These are phyloP conservation scores for Rhodotorula sp. DNA, from an alignment of 1,284 basidiomycete genomes.

Conservation along the genomic window DNA sequence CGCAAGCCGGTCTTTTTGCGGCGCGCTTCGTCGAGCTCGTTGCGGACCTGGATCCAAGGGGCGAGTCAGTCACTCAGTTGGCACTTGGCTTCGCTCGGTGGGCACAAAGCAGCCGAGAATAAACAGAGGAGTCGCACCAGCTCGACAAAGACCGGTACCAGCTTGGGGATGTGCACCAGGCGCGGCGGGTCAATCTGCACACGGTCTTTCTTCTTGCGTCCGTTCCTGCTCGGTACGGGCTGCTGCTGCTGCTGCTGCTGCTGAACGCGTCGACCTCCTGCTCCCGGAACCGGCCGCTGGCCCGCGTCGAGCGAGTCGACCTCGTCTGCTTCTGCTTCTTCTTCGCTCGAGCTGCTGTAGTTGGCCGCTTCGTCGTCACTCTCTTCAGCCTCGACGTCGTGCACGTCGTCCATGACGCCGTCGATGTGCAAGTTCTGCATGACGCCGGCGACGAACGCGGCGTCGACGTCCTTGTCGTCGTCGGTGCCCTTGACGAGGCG, in stretches of 20 bases:
- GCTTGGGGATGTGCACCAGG: conserved; percentile 67
- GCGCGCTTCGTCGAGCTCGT: conserved; percentile 21
- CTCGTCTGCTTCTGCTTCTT: conserved; percentile 45
- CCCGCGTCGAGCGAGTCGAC: conserved; percentile 17
- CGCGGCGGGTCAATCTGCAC: conserved; percentile 67
- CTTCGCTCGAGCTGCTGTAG: conserved; percentile 51
- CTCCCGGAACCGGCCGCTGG: conserved; percentile 47
- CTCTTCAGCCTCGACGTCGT: conserved; percentile 69
- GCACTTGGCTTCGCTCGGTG: no score
- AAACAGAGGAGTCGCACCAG: conserved; percentile 57
- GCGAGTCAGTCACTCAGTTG: not conserved
- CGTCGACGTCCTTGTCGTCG: conserved; percentile 72
- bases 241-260: conserved; percentile 43
- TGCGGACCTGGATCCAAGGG: conserved; percentile 13
- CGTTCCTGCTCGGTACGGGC: not conserved
- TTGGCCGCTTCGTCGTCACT: conserved; percentile 54
- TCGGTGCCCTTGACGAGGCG: conserved; percentile 60
- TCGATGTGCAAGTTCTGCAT: conserved; percentile 75
- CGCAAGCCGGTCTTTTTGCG: not conserved
- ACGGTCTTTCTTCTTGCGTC: conserved; percentile 51
- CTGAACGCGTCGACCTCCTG: conserved; percentile 43
- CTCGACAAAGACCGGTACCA: conserved; percentile 83
- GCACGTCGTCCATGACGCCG: conserved; percentile 72
- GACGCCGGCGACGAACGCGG: conserved; percentile 72
- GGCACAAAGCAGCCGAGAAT: not conserved